Evolutionary conservation across 768 basidiomycete species (phyloP).

Genomic region (Lactarius deliciosus): DNA sequence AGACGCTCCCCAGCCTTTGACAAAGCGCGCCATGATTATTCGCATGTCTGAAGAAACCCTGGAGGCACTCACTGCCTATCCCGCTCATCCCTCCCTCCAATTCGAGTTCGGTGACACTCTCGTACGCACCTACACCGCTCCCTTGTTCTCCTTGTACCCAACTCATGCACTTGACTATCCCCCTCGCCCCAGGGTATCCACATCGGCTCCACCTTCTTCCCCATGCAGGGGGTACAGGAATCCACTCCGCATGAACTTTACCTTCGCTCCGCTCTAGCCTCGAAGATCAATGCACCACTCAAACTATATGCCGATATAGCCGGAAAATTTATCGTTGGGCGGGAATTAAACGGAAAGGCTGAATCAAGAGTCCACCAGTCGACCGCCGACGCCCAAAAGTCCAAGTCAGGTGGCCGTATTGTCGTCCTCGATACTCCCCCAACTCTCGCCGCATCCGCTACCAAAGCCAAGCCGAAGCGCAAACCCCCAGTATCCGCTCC

Average conservation of each 20-base stretch:
- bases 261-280: constrained; percentile 56
- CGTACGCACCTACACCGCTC: constrained; percentile 41
- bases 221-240: constrained; percentile 56
- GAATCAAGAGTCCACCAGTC: constrained; percentile 43
- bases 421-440: constrained; percentile 44
- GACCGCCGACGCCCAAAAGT: constrained; percentile 42
- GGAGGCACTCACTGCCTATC: constrained; percentile 57
- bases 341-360: constrained; percentile 50
- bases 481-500: constrained; percentile 13
- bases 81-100: constrained; percentile 47
- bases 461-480: constrained; percentile 39
- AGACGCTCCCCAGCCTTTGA: constrained; percentile 55
- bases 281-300: constrained; percentile 61
- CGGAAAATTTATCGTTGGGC: constrained; percentile 70
- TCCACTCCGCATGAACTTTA: constrained; percentile 68
- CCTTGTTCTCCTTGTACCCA: background rate
- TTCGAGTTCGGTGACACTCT: constrained; percentile 63
- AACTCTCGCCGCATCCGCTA: constrained; percentile 29
- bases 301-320: constrained; percentile 72
- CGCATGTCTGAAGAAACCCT: constrained; percentile 73
- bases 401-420: constrained; percentile 47
- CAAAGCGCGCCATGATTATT: constrained; percentile 74
- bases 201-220: constrained; percentile 64
- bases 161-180: background rate
- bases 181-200: constrained; percentile 43